Percentiles rank a stretch among this genome's conserved stretches.
These are phyloP conservation scores for Coniophora puteana DNA, from an alignment of 1,284 basidiomycete species.

Conservation along the genomic window DNA sequence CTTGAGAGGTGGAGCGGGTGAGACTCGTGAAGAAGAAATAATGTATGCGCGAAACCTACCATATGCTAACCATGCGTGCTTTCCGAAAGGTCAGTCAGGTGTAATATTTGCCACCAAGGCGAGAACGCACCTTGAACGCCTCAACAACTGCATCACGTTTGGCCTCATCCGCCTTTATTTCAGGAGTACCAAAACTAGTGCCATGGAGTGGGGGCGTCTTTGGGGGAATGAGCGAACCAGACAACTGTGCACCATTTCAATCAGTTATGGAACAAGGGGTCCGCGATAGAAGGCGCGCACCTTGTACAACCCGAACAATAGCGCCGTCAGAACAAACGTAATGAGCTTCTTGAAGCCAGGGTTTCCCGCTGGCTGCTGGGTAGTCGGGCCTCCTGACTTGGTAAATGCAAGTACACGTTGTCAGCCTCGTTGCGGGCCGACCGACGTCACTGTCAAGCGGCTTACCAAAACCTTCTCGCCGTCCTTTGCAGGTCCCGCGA, in stretches of 20 bases:
- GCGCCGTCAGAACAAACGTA: too few species aligned
- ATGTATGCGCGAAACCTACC: conserved; percentile 42
- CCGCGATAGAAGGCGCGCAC: too few species aligned
- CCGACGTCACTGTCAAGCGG: too few species aligned
- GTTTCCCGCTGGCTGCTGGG: too few species aligned
- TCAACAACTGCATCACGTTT: conserved; percentile 68
- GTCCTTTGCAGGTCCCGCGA: not conserved
- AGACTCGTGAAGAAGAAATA: conserved; percentile 3
- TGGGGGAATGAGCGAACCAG: too few species aligned
- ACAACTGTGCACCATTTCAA: too few species aligned
- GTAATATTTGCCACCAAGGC: conserved; percentile 6
- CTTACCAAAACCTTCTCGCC: not conserved
- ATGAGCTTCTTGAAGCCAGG: too few species aligned
- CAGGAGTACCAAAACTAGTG: conserved; percentile 25
- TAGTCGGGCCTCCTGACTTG: too few species aligned
- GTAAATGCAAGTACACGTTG: too few species aligned
- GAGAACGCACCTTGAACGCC: conserved; percentile 68
- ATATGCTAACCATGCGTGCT: conserved; percentile 82
- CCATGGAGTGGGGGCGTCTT: conserved; percentile 14
- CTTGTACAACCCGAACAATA: too few species aligned
- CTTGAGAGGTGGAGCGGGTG: conserved; percentile 39
- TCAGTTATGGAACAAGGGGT: too few species aligned
- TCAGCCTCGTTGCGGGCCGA: too few species aligned
- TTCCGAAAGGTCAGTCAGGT: conserved; percentile 11
- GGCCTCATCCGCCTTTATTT: conserved; percentile 53